Conservation (phyloP, 2,329 filamentous ascomycete genomes). For the Colletotrichum tofieldiae region DNA sequence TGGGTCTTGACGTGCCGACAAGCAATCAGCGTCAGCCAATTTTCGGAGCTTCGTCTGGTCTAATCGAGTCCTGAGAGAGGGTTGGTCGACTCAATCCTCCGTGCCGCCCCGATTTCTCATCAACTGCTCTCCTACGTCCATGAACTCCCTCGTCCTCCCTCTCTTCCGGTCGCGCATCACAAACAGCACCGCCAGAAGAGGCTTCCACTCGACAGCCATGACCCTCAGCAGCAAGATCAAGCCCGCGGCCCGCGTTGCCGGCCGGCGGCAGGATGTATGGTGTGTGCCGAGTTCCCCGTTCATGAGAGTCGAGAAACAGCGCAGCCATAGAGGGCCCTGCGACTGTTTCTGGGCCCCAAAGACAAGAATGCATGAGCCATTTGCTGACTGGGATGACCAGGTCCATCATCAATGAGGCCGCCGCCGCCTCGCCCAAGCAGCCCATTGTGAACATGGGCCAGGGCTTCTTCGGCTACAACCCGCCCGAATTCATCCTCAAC, state of each 20-base stretch:
- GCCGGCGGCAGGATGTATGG: conserved; percentile 69
- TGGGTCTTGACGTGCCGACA: conserved; percentile 24
- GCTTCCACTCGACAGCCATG: conserved; percentile 55
- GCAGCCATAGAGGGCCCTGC: conserved; percentile 4
- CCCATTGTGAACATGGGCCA: conserved; percentile 78
- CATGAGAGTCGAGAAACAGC: not conserved
- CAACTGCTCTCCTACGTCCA: conserved; percentile 17
- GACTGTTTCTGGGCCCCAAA: not conserved
- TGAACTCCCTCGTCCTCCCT: conserved; percentile 40
- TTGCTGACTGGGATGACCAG: conserved; percentile 52
- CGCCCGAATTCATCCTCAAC: conserved; percentile 89
- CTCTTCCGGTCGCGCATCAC: conserved; percentile 42
- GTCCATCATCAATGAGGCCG: conserved; percentile 78
- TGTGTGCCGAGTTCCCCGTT: conserved; percentile 49
- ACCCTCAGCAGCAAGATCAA: conserved; percentile 62
- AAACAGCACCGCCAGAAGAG: conserved; percentile 37
- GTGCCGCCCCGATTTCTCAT: conserved; percentile 22
- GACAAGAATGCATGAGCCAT: not conserved
- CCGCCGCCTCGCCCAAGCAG: conserved; percentile 73
- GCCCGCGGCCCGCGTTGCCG: conserved; percentile 66
- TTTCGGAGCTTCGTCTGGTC: conserved; percentile 22
- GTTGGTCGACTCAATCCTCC: not conserved
- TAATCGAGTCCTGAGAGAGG: conserved; percentile 8
- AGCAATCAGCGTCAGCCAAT: conserved; percentile 41
- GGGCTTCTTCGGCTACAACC: conserved; percentile 93